Evolutionary conservation across 257 asterid genomes (phyloP).

Genomic region (Rehmannia glutinosa): DNA sequence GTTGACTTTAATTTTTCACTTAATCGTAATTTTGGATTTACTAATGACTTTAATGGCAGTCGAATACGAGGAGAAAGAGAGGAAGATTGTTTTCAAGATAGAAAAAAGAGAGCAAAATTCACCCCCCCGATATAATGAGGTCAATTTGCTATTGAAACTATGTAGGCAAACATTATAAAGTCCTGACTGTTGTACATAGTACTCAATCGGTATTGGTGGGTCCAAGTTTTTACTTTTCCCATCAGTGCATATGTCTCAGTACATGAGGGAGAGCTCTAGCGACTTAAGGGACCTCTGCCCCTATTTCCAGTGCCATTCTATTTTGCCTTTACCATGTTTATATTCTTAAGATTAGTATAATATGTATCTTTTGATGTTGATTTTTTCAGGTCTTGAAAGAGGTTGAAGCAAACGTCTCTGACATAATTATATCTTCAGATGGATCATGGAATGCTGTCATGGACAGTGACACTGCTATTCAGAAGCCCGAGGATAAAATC

Average conservation of each 20-base stretch:
- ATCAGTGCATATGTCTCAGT: not conserved
- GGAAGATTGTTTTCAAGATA: not conserved
- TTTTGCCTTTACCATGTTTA: not conserved
- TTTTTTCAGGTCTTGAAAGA: constrained; percentile 50
- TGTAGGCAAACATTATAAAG: not conserved
- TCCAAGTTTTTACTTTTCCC: not conserved
- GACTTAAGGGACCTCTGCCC: not conserved
- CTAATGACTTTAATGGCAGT: not conserved
- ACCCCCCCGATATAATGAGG: not conserved
- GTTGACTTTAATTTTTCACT: too few species aligned
- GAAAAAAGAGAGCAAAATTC: not conserved
- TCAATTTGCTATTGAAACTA: not conserved
- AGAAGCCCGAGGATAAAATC: too few species aligned
- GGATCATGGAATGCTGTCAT: too few species aligned
- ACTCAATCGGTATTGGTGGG: not conserved
- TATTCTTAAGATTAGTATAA: not conserved
- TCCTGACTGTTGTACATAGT: not conserved
- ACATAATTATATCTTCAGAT: constrained; percentile 43
- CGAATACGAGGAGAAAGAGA: not conserved
- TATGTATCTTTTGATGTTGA: not conserved
- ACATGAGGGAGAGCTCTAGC: too few species aligned
- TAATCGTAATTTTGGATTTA: too few species aligned
- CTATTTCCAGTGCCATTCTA: not conserved
- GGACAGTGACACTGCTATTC: too few species aligned
- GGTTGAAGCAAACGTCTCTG: constrained; percentile 43